These are phyloP conservation scores for Bryum argenteum DNA, from an alignment of 225 moss, liverwort and hornwort species.

Conservation along the genomic window DNA sequence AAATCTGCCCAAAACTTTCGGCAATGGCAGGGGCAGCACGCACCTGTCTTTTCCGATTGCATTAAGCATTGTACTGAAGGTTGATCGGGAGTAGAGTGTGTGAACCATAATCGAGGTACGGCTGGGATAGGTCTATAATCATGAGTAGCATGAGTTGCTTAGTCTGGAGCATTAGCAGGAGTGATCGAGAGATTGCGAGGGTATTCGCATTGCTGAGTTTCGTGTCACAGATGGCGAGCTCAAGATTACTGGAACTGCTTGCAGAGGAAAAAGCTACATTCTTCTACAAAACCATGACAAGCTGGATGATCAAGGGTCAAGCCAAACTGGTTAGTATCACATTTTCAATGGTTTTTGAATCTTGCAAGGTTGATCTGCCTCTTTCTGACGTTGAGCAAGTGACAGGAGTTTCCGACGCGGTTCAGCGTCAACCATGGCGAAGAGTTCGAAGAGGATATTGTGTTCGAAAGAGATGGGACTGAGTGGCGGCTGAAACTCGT, in stretches of 20 bases:
- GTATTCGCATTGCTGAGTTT: constrained; percentile 1
- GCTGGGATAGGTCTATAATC: too few relatives aligned
- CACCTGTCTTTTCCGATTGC: too few relatives aligned
- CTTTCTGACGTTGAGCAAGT: too few relatives aligned
- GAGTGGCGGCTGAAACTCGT: constrained; percentile 23
- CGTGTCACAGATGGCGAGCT: constrained; percentile 12
- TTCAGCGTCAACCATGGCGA: neutral
- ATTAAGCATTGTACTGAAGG: too few relatives aligned
- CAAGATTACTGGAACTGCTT: neutral
- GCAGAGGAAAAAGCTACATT: neutral
- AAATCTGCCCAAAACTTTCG: too few relatives aligned
- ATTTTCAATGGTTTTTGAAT: too few relatives aligned
- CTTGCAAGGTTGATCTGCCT: too few relatives aligned
- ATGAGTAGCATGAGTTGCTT: too few relatives aligned
- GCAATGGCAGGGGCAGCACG: too few relatives aligned
- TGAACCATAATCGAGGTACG: too few relatives aligned
- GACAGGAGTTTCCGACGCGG: constrained; percentile 19
- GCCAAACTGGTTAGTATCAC: constrained; percentile 16
- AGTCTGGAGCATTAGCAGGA: neutral
- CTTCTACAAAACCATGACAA: constrained; percentile 22
- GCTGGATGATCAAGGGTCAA: neutral
- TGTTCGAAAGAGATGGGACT: constrained; percentile 8
- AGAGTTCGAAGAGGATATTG: constrained; percentile 1
- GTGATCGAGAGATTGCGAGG: constrained; percentile 12
- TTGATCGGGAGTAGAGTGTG: too few relatives aligned